Evolutionary conservation across 192 early-diverging fungal species (phyloP).

Genomic region (Allomyces macrogynus): DNA sequence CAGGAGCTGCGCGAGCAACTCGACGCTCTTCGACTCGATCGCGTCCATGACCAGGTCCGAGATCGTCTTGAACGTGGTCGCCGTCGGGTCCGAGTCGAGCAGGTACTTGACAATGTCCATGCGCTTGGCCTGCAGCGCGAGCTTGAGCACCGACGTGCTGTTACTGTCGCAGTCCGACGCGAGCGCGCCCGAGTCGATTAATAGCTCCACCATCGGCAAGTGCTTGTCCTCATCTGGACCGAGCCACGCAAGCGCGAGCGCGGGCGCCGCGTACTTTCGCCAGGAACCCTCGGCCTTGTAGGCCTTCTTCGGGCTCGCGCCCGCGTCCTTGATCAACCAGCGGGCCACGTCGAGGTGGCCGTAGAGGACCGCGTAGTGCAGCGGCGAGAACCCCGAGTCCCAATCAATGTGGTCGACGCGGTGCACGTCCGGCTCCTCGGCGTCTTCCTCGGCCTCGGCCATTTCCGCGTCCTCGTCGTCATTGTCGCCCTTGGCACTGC

Average conservation of each 20-base stretch:
- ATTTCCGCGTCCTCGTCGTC: constrained; percentile 6
- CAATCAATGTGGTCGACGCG: constrained; percentile 23
- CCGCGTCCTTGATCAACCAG: constrained; percentile 29
- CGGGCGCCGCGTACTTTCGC: background rate
- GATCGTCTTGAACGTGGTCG: background rate
- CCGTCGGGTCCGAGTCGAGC: background rate
- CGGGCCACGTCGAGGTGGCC: constrained; percentile 33
- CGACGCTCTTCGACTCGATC: background rate
- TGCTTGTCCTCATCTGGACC: background rate
- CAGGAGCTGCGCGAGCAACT: background rate
- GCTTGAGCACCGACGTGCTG: no score
- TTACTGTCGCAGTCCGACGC: background rate
- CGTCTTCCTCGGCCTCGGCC: constrained; percentile 4
- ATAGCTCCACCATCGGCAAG: background rate
- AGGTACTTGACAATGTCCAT: background rate
- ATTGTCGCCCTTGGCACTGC: constrained; percentile 8
- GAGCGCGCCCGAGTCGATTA: background rate
- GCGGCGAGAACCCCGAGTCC: constrained; percentile 31
- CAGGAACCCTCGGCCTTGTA: no score
- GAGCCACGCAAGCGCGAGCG: background rate
- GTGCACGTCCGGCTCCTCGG: constrained; percentile 4
- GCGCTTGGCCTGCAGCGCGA: no score
- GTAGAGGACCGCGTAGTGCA: constrained; percentile 37
- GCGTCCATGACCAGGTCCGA: background rate
- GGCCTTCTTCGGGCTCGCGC: constrained; percentile 12